Evolutionary conservation across 345 rosid species (phyloP).

Genomic region (Alliaria petiolata): DNA sequence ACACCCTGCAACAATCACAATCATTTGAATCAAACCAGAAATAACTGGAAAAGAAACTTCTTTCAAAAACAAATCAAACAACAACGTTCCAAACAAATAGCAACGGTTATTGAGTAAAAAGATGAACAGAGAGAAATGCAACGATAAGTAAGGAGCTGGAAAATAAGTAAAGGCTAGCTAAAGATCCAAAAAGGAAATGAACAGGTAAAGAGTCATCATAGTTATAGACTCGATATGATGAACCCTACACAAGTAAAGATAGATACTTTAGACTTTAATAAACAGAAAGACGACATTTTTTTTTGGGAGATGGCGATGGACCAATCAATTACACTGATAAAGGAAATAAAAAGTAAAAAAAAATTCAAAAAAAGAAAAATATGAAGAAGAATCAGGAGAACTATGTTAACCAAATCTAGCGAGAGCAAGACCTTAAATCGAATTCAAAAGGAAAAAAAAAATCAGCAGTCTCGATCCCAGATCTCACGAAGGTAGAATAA

Average conservation of each 20-base stretch:
- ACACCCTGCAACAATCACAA: constrained; percentile 19
- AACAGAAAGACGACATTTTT: constrained; percentile 11
- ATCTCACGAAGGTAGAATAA: constrained; percentile 14
- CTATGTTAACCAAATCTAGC: not conserved
- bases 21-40: not conserved
- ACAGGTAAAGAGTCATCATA: constrained; percentile 3
- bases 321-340: not conserved
- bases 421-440: not conserved
- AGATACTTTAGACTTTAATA: not conserved
- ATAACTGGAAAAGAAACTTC: not conserved
- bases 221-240: constrained; percentile 22
- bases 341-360: no score
- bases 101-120: not conserved
- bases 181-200: not conserved
- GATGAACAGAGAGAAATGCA: constrained; percentile 19
- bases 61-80: no score
- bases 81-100: no score
- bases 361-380: no score
- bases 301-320: not conserved
- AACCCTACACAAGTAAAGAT: constrained; percentile 29
- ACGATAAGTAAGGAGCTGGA: constrained; percentile 15
- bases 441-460: not conserved
- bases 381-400: not conserved
- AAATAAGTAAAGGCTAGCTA: not conserved
- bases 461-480: not conserved